Evolutionary conservation across 352 stramenopile genomes (phyloP).

Genomic region (Globisporangium polare): DNA sequence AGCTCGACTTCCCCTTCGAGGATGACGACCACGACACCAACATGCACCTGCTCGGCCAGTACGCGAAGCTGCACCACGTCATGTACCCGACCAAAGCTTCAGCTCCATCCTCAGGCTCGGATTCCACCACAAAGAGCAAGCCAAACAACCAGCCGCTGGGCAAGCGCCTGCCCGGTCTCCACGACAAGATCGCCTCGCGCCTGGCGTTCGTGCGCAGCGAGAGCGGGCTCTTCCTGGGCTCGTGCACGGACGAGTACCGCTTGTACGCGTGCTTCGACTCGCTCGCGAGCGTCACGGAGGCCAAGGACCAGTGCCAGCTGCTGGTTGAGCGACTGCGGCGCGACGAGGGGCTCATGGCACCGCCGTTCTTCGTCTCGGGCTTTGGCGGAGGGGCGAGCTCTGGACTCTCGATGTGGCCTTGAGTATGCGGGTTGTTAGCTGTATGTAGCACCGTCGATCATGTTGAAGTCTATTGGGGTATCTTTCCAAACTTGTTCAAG

Average conservation of each 20-base stretch:
- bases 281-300: conserved; percentile 38
- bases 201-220: conserved; percentile 50
- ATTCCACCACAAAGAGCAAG: too few relatives aligned
- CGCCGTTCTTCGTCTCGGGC: conserved; percentile 4
- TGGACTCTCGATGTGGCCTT: conserved; percentile 12
- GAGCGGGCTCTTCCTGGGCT: conserved; percentile 42
- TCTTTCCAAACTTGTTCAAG: too few relatives aligned
- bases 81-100: conserved; percentile 27
- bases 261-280: conserved; percentile 58
- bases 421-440: too few relatives aligned
- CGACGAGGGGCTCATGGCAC: conserved; percentile 53
- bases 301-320: conserved; percentile 47
- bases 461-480: too few relatives aligned
- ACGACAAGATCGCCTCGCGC: conserved; percentile 29
- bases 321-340: conserved; percentile 48
- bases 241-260: conserved; percentile 49
- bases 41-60: conserved; percentile 41
- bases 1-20: conserved; percentile 46
- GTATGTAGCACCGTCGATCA: too few relatives aligned
- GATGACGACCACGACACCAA: conserved; percentile 27
- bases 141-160: conserved; percentile 47
- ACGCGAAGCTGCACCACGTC: conserved; percentile 49
- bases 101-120: too few relatives aligned
- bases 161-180: conserved; percentile 31
- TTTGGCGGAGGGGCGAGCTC: background rate